Evolutionary conservation across 208 protist genomes (phyloP), one percentile per base, ranked within the genome.

Genomic region (Wallacemonas sp.): DNA sequence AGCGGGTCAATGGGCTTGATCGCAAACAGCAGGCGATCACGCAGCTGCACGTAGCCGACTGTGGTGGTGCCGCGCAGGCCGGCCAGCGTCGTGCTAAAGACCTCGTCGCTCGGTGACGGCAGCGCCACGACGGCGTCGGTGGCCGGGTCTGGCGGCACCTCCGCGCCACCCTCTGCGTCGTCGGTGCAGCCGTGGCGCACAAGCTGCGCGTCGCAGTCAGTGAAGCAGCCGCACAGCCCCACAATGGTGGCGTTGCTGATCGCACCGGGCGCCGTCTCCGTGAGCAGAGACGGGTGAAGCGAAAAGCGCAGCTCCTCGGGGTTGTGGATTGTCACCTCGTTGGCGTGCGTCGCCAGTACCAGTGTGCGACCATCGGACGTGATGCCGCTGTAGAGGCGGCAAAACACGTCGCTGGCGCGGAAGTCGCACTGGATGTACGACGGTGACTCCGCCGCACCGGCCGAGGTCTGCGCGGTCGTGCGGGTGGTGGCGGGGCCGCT

Each of bases 41-140:
- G 78, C 61, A 95, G 78, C 73, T 91, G 86, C 38, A 95, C 72
- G 62, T 88, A 81, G 20, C 77, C 87, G 3, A 90, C 76, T 14
- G 69, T 73, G 7, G 76, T 48, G 25, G 71, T 65, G 1, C 50
- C 1, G 14, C 38, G 26, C 20, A 33, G 14, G 29, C 18, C 67
- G 18, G 25, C 14, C 18, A 44, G 2, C 29, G 18, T 39, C 26
- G 63, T 41, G 0, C 49, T 28, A 23, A 50, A 33, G 12, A 66
- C 11, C 36, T 55, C 48, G 25, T 7, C 26, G 48, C 48, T 23
- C n/a, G n/a, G n/a, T n/a, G n/a, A 32, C 8, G 18, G 20, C 16
- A 10, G 45, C 11, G 44, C 3, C 44, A 48, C 3, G 44, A 23
- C 11, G 18, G 57, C 14, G 48, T 33, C 25, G 48, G n/a, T n/a